These are phyloP conservation scores for Wickerhamomyces strasburgensis DNA, from an alignment of 805 yeast species.

Conservation along the genomic window DNA sequence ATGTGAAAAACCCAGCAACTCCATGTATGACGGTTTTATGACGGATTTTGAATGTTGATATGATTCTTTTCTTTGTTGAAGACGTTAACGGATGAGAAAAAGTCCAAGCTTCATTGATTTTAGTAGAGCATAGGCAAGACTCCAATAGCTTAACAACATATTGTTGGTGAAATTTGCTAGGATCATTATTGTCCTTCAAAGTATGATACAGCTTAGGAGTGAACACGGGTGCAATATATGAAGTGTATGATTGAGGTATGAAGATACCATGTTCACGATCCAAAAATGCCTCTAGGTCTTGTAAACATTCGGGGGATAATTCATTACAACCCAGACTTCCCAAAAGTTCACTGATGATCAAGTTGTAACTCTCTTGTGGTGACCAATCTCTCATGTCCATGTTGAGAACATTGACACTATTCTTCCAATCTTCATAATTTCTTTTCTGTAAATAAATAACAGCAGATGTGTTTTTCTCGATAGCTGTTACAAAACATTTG, in stretches of 20 bases:
- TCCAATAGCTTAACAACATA: slow-evolving; percentile 40
- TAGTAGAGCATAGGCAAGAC: slow-evolving; percentile 41
- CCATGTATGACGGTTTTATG: slow-evolving; percentile 63
- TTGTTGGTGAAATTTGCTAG: slow-evolving; percentile 38
- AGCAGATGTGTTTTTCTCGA: slow-evolving; percentile 72
- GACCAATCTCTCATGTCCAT: slow-evolving; percentile 57
- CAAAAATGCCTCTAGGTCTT: slow-evolving; percentile 37
- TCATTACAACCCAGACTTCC: slow-evolving; percentile 96
- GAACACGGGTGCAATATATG: slow-evolving; percentile 63
- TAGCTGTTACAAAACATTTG: slow-evolving; percentile 41
- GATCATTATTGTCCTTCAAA: slow-evolving; percentile 23
- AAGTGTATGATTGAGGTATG: slow-evolving; percentile 57
- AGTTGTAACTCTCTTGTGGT: slow-evolving; percentile 37
- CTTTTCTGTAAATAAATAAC: slow-evolving; percentile 42
- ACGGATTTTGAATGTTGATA: slow-evolving; percentile 39
- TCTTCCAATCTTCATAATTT: slow-evolving; percentile 49
- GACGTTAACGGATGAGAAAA: slow-evolving; percentile 50
- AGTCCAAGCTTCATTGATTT: slow-evolving; percentile 52
- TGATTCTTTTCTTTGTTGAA: slow-evolving; percentile 34
- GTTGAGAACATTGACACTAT: slow-evolving; percentile 43
- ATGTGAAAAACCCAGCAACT: slow-evolving; percentile 68
- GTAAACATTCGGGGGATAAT: slow-evolving; percentile 76
- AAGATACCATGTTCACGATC: slow-evolving; percentile 41
- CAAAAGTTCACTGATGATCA: slow-evolving; percentile 74
- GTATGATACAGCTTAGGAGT: slow-evolving; percentile 47